Evolutionary conservation across 2,329 filamentous ascomycete genomes (phyloP).

Genomic region (Triangularia verruculosa): DNA sequence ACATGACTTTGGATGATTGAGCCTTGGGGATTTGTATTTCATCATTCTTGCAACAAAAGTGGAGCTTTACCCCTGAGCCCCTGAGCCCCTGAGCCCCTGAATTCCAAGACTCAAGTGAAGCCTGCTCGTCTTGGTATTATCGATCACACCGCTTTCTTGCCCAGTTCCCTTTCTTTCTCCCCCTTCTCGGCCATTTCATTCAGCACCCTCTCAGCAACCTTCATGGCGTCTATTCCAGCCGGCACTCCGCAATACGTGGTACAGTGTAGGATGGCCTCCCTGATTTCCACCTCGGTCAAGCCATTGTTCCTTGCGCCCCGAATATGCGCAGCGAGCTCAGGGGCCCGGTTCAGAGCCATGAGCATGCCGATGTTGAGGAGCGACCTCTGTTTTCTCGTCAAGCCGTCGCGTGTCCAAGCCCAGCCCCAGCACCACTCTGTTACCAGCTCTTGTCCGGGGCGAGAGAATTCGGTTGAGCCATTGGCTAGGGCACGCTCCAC

Average conservation of each 20-base stretch:
- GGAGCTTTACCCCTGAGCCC: background rate
- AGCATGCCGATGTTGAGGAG: slow-evolving; percentile 64
- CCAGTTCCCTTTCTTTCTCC: slow-evolving; percentile 30
- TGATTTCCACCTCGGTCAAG: slow-evolving; percentile 58
- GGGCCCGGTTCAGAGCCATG: slow-evolving; percentile 53
- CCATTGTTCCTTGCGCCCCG: slow-evolving; percentile 63
- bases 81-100: background rate
- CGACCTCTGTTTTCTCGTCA: slow-evolving; percentile 58
- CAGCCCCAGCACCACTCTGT: slow-evolving; percentile 65
- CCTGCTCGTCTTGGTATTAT: background rate
- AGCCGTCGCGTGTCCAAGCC: slow-evolving; percentile 61
- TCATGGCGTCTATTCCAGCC: slow-evolving; percentile 42
- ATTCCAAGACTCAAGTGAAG: background rate
- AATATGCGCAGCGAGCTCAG: slow-evolving; percentile 61
- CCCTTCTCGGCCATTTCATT: slow-evolving; percentile 34
- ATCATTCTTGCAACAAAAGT: background rate
- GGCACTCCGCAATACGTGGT: slow-evolving; percentile 45
- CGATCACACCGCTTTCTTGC: slow-evolving; percentile 24
- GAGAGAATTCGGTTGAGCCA: slow-evolving; percentile 56
- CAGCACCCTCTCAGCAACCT: slow-evolving; percentile 33
- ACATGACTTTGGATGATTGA: slow-evolving; percentile 30
- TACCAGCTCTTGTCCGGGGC: slow-evolving; percentile 59
- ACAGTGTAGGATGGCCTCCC: slow-evolving; percentile 53
- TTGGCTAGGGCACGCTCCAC: slow-evolving; percentile 56
- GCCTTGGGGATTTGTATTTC: background rate